Evolutionary conservation across 2,329 filamentous ascomycete genomes (phyloP), one percentile per base, ranked within the genome.

Genomic region (Xylaria sp.): DNA sequence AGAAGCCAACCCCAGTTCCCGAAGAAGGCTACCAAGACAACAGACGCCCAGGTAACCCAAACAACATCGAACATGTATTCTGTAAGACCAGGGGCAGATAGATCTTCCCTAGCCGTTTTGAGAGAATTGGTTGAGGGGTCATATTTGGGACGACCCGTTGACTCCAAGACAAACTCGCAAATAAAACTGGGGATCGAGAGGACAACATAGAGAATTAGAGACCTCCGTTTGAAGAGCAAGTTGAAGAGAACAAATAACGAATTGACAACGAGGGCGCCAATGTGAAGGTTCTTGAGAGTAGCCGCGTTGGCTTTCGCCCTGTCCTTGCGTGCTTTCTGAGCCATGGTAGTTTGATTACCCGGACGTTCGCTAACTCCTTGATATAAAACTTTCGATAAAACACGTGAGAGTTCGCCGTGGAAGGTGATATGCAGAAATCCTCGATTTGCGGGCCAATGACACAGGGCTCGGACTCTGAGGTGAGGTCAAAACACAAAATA

Each of bases 31-130:
- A 91, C 94, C n/a, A 91, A 80, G 9, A 91, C 81, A 48, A 93
- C 84, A 63, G 90, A 92, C 12, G 88, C 90, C 91, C 94, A 98
- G 0, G 94, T 98, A 83, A 97, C 93, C 88, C 97, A 98, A 62
- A 97, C 84, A 59, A 97, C 88, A 82, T 99, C 96, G 87, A 97
- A 99, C 92, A 98, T 93, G 84, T 97, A 98, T 82, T 98, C 96
- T 12, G 95, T 98, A 84, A 99, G 83, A 4, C 96, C 96, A 40
- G 91, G 87, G 10, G 93, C 93, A 62, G 92, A 90, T 60, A 99
- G 88, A 79, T 99, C 96, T 79, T 98, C 94, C 51, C 96, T 95
- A 0, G 93, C 85, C 37, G 87, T 89, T 78, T 88, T 90, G 70
- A 98, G 84, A n/a, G 90, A 85, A 16, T 85, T 86, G 57, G 88